A percentile compares a stretch with the other conserved stretches of the same genome.
Evolutionary conservation across 371 early-diverging fungal species (phyloP).

Genomic region (Mucor mucedo): DNA sequence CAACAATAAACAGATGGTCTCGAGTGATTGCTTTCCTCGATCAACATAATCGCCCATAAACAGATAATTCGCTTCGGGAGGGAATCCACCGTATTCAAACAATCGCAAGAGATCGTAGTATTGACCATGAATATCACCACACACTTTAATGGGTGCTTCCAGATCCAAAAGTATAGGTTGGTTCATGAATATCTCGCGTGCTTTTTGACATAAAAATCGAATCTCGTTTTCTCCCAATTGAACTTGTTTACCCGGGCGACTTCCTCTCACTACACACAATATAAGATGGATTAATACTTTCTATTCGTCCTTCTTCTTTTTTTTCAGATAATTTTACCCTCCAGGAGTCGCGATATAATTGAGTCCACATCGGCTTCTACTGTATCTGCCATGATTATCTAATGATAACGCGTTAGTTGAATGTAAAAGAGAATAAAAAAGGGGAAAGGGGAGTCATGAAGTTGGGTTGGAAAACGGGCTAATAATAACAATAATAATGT

Average conservation of each 20-base stretch:
- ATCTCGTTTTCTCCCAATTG: conserved; percentile 88
- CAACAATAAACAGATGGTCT: conserved; percentile 74
- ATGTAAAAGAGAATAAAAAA: neutral
- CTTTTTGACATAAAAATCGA: conserved; percentile 80
- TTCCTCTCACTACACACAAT: conserved; percentile 88
- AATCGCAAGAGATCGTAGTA: conserved; percentile 94
- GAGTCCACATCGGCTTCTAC: conserved; percentile 37
- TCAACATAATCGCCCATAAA: conserved; percentile 98
- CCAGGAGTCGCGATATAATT: conserved; percentile 35
- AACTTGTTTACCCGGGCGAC: conserved; percentile 90
- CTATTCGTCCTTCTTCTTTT: too few relatives aligned
- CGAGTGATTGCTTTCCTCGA: conserved; percentile 90
- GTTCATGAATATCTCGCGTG: conserved; percentile 90
- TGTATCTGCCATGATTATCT: conserved; percentile 28
- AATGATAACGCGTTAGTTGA: conserved; percentile 1
- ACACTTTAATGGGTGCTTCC: conserved; percentile 96
- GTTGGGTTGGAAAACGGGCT: too few relatives aligned
- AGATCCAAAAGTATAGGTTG: conserved; percentile 96
- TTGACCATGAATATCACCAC: conserved; percentile 86
- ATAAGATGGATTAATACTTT: too few relatives aligned
- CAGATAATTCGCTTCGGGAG: conserved; percentile 89
- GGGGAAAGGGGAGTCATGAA: neutral
- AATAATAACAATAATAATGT: too few relatives aligned
- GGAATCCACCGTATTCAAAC: conserved; percentile 93
- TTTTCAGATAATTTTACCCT: too few relatives aligned